Conservation (phyloP, 805 yeast genomes). For the Monosporozyma unispora region DNA sequence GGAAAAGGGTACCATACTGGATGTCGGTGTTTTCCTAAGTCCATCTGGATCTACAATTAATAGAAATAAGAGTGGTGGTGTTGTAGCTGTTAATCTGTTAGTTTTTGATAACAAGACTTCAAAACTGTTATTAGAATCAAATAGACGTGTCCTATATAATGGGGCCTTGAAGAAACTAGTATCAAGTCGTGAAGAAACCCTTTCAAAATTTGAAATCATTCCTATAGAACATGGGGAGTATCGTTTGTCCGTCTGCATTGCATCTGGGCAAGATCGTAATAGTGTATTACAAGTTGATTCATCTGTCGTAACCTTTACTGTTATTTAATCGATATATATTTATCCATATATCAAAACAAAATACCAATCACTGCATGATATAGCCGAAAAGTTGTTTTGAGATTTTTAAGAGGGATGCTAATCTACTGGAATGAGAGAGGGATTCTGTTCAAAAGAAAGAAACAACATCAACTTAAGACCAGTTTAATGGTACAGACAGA, state of each 20-base stretch:
- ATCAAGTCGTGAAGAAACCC: conserved; percentile 36
- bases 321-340: neutral
- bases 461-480: no score
- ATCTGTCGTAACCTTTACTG: conserved; percentile 1
- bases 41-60: conserved; percentile 4
- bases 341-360: neutral
- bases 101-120: conserved; percentile 21
- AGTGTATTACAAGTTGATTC: conserved; percentile 10
- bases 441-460: no score
- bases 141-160: conserved; percentile 54
- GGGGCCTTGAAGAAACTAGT: conserved; percentile 54
- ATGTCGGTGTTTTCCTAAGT: conserved; percentile 8
- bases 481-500: no score
- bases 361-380: neutral
- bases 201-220: conserved; percentile 39
- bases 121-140: conserved; percentile 27
- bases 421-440: no score
- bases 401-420: no score
- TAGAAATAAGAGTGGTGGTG: neutral
- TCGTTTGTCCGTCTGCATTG: conserved; percentile 52
- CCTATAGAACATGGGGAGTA: conserved; percentile 71
- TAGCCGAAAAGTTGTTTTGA: no score
- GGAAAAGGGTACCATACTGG: conserved; percentile 10
- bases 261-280: conserved; percentile 4
- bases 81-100: conserved; percentile 9